Evolutionary conservation across 345 rosid genomes (phyloP).

Genomic region (Nephelium lappaceum): DNA sequence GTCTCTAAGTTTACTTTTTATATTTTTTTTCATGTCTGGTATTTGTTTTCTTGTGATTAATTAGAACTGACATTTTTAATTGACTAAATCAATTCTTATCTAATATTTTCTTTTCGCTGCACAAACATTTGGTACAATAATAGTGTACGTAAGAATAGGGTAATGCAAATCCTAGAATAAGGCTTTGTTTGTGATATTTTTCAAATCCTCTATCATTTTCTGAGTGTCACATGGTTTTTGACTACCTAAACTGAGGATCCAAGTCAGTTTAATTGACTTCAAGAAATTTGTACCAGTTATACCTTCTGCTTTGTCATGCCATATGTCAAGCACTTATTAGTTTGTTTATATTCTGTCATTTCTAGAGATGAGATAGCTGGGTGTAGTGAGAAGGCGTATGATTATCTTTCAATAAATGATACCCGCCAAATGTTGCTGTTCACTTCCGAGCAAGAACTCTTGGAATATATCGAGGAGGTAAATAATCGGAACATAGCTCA

Average conservation of each 20-base stretch:
- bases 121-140: background rate
- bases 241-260: background rate
- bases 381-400: constrained; percentile 99
- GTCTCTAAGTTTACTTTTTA: too few species aligned
- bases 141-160: background rate
- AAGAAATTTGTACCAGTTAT: background rate
- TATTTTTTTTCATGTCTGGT: background rate
- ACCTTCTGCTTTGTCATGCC: background rate
- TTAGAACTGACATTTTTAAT: background rate
- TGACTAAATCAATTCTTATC: background rate
- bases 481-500: background rate
- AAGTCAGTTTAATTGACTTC: background rate
- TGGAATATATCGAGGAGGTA: constrained; percentile 80
- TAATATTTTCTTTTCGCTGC: background rate
- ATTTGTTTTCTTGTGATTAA: background rate
- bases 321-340: background rate
- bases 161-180: constrained; percentile 2
- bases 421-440: constrained; percentile 77
- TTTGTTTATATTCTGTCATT: background rate
- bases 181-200: background rate
- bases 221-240: background rate
- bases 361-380: constrained; percentile 96
- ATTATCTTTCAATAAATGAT: constrained; percentile 71
- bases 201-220: background rate
- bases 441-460: constrained; percentile 76